Percentiles rank a stretch among this genome's conserved stretches.
Evolutionary conservation across 2,329 filamentous ascomycete species (phyloP).

Genomic region (Nannizziopsis barbatae): DNA sequence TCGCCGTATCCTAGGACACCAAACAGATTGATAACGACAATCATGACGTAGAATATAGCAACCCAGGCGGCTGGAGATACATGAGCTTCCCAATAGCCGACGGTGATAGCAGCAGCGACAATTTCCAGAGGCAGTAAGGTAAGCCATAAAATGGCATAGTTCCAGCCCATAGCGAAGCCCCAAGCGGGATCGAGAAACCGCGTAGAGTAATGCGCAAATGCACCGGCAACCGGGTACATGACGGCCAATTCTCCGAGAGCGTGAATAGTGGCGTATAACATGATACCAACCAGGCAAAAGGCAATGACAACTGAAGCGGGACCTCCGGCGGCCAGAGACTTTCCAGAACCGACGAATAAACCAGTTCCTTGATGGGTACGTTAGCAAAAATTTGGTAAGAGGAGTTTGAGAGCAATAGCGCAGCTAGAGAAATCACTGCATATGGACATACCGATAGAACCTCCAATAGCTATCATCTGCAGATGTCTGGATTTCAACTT

Average conservation of each 20-base stretch:
- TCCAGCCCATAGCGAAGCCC: constrained; percentile 95
- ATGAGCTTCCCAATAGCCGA: constrained; percentile 62
- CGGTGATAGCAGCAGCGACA: constrained; percentile 73
- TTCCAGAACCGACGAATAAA: constrained; percentile 74
- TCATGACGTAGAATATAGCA: constrained; percentile 63
- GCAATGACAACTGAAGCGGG: constrained; percentile 67
- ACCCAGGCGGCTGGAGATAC: constrained; percentile 67
- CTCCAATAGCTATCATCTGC: constrained; percentile 19
- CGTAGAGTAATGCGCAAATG: constrained; percentile 84
- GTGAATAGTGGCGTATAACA: constrained; percentile 88
- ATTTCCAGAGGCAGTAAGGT: constrained; percentile 74
- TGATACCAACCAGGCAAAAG: constrained; percentile 67
- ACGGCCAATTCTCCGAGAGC: constrained; percentile 87
- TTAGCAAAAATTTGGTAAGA: not conserved
- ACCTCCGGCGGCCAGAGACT: constrained; percentile 58
- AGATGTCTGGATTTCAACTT: constrained; percentile 22
- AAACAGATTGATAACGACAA: constrained; percentile 74
- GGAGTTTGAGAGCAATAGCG: not conserved
- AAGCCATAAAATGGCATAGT: constrained; percentile 83
- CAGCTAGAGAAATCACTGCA: not conserved
- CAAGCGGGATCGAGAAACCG: constrained; percentile 87
- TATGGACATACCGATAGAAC: constrained; percentile 13
- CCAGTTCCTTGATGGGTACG: constrained; percentile 48
- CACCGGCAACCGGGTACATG: constrained; percentile 78
- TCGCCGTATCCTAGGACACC: constrained; percentile 83